These are phyloP conservation scores for Lentinula guzmanii DNA, from an alignment of 768 basidiomycete genomes.

Conservation along the genomic window DNA sequence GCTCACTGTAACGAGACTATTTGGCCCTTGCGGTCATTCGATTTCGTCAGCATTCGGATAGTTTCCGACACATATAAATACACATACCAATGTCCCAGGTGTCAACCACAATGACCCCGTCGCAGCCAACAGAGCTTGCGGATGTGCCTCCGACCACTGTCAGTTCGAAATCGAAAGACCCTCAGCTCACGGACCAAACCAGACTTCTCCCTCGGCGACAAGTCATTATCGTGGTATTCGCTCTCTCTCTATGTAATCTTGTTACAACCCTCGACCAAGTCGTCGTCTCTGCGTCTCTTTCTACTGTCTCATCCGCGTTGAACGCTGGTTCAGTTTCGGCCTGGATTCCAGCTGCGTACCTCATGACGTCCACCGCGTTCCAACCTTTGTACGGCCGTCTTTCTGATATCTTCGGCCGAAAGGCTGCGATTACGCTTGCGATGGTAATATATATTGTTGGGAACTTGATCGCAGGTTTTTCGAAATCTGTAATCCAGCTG, in stretches of 20 bases:
- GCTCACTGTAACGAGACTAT: no score
- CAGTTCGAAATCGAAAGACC: background rate
- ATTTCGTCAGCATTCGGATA: no score
- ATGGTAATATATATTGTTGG: conserved; percentile 62
- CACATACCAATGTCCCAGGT: background rate
- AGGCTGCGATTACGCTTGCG: conserved; percentile 44
- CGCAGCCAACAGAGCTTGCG: background rate
- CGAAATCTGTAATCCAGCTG: conserved; percentile 56
- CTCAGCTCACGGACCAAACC: conserved; percentile 62
- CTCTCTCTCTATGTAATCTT: conserved; percentile 55
- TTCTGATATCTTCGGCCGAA: conserved; percentile 64
- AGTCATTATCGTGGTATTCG: conserved; percentile 54
- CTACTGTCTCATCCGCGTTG: conserved; percentile 64
- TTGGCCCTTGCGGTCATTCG: no score
- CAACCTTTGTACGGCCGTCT: conserved; percentile 58
- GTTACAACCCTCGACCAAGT: conserved; percentile 58
- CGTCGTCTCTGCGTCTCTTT: conserved; percentile 59
- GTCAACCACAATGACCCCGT: background rate
- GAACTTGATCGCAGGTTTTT: conserved; percentile 58
- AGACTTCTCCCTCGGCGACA: conserved; percentile 64
- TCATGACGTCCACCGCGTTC: conserved; percentile 54
- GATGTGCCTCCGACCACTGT: background rate
- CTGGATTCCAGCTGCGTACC: conserved; percentile 71
- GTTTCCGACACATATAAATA: no score
- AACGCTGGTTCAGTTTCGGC: conserved; percentile 56